Base-by-base conservation (phyloP, 192 early-diverging fungal species). In the Umbelopsis vinacea region DNA sequence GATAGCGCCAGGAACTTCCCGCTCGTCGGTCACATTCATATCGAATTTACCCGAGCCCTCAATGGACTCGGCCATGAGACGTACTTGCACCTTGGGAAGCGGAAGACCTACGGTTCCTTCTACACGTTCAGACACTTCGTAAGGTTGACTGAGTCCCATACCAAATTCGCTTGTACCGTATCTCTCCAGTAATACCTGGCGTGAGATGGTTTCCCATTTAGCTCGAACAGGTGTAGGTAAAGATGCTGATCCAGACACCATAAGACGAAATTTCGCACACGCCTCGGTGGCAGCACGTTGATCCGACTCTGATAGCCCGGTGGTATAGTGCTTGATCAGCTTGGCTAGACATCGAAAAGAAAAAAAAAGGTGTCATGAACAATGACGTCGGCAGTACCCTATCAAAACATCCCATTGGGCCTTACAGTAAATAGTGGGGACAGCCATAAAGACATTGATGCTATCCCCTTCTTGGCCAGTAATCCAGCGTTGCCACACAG, bases 161-260 rank as follows among this genome's bases (percentile, higher is more conserved):
- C 95, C 95, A 68, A 94, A 91, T 71, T 96, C 95, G 33, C 89
- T 93, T 92, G 95, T 95, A 17, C 95, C 93, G 75, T 93, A 95
- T 11, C 95, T 79, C 81, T 96, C 95, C 10, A 96, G 83, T 75
- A 96, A 83, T 15, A 80, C 75, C 52, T 94, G 92, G 1, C 77
- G 80, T 26, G 85, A 89, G n/a, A 93, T 83, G 19, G 81, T 71
- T 67, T 88, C 83, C 95, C 95, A 96, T 69, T 68, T 67, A 15
- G 75, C 74, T 53, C 90, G 90, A n/a, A 94, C 75, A 4, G 90
- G 81, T 14, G 81, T 79, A 7, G 95, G 95, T 45, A 96, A 82
- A 11, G 93, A 82, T 7, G 91, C 89, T 0, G 91, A 92, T 14
- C 95, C 95, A 15, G 87, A 89, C 19, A 95, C 84, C 76, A 92